A percentile compares a stretch with the other conserved stretches of the same genome.
These are phyloP conservation scores for Furcasterigmium furcatum DNA, from an alignment of 2,329 filamentous ascomycete species.

Conservation along the genomic window DNA sequence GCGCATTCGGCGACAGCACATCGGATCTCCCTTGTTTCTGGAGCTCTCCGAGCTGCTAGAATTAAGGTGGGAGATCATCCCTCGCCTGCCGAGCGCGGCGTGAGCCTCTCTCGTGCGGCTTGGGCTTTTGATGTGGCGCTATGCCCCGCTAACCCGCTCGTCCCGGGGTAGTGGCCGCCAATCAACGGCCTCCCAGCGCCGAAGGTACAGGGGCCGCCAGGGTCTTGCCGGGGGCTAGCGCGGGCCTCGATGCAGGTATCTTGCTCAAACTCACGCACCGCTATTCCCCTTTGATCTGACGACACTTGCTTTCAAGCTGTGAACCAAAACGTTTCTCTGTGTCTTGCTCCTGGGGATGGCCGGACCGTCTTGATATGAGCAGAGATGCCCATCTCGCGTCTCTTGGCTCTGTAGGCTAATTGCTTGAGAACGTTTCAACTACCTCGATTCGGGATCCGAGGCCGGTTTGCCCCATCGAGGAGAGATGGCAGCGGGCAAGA, in stretches of 20 bases:
- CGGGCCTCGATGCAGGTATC: conserved; percentile 11
- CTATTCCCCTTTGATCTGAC: neutral
- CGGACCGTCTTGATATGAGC: no score
- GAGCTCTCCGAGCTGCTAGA: no score
- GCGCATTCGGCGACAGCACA: neutral
- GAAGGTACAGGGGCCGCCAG: conserved; percentile 1
- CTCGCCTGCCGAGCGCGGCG: neutral
- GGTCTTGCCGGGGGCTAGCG: conserved; percentile 9
- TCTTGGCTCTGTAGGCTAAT: no score
- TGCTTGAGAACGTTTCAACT: no score
- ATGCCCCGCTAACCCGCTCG: neutral
- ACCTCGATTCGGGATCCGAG: no score
- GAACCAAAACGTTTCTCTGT: no score
- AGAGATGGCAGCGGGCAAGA: no score
- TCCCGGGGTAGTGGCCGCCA: neutral
- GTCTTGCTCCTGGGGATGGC: no score
- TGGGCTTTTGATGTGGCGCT: neutral
- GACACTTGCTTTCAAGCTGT: no score
- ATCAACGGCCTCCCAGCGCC: conserved; percentile 1
- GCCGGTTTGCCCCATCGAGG: no score
- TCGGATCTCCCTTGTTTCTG: neutral
- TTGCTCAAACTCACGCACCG: conserved; percentile 15
- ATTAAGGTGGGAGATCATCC: neutral
- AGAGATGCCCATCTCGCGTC: no score
- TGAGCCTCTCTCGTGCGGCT: conserved; percentile 6